A percentile compares a stretch with the other conserved stretches of the same genome.
phyloP scores from a whole-genome alignment of 176 grass and related monocot genomes.

The Bromus sterilis region DNA sequence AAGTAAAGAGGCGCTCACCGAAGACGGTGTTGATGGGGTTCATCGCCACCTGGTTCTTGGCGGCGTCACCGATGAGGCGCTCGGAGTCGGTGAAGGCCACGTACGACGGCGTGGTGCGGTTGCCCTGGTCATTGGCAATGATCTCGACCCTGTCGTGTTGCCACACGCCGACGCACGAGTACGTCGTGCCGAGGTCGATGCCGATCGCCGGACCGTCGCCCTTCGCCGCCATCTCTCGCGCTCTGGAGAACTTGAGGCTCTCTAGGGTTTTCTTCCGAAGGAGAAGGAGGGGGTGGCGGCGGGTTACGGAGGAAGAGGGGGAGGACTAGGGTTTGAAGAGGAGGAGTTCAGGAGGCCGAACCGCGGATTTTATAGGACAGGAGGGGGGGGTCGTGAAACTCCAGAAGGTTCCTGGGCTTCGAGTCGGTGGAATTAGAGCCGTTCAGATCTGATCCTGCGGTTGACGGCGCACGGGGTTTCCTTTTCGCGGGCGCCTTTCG shows the following conservation, averaged over 20 bases:
- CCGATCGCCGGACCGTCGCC: constrained; percentile 86
- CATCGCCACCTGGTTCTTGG: constrained; percentile 81
- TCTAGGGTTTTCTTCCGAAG: not conserved
- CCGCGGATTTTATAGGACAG: constrained; percentile 2
- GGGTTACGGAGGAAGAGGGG: too few species aligned
- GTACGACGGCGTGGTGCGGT: constrained; percentile 90
- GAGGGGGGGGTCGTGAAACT: not conserved
- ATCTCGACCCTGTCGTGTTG: constrained; percentile 97
- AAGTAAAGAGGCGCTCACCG: constrained; percentile 24
- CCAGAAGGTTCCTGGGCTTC: constrained; percentile 29
- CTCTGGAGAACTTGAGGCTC: not conserved
- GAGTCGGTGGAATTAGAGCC: not conserved
- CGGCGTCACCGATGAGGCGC: constrained; percentile 54
- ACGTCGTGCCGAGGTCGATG: constrained; percentile 95
- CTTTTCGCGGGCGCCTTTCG: not conserved
- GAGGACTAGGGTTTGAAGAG: constrained; percentile 41
- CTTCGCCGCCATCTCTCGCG: constrained; percentile 37
- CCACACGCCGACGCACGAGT: constrained; percentile 97
- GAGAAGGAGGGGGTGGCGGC: constrained; percentile 8
- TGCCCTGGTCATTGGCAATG: constrained; percentile 95
- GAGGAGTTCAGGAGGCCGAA: not conserved
- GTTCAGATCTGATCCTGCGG: constrained; percentile 18
- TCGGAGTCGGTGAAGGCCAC: constrained; percentile 89
- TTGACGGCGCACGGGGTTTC: not conserved
- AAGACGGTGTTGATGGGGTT: constrained; percentile 78